Conservation (phyloP, 306 rosid genomes). For the Dalbergia cultrata region DNA sequence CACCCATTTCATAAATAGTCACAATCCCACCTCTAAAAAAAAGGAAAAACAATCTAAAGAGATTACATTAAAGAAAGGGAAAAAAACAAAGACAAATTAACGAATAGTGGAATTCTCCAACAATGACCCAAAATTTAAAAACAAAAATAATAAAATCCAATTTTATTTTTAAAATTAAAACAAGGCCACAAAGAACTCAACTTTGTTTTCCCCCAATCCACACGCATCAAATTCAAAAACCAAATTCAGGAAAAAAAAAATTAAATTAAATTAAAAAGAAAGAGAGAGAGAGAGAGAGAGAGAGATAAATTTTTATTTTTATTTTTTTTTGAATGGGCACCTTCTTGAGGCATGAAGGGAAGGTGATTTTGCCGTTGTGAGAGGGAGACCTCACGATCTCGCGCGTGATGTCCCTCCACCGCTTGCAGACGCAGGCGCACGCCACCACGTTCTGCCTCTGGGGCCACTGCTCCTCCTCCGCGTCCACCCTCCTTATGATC, state of each 20-base stretch:
- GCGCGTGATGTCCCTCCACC: constrained; percentile 86
- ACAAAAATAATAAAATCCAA: background rate
- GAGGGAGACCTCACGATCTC: constrained; percentile 70
- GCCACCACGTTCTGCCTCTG: constrained; percentile 83
- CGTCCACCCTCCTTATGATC: constrained; percentile 81
- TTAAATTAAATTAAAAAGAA: background rate
- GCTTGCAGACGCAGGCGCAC: constrained; percentile 92
- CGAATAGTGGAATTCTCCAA: background rate
- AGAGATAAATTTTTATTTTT: no score
- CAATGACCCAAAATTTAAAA: background rate
- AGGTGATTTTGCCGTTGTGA: constrained; percentile 74
- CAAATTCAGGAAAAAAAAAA: background rate
- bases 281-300: no score
- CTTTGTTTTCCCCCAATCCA: background rate
- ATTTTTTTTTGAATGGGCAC: constrained; percentile 45
- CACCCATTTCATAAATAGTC: background rate
- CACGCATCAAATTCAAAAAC: constrained; percentile 27
- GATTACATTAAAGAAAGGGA: background rate
- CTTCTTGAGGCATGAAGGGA: constrained; percentile 97
- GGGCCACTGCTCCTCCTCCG: constrained; percentile 84
- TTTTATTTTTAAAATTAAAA: background rate
- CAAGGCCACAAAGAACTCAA: background rate
- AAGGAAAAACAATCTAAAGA: background rate
- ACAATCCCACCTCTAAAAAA: background rate
- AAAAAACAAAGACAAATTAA: background rate